Evolutionary conservation across 257 asterid species (phyloP).

Genomic region (Avicennia marina): DNA sequence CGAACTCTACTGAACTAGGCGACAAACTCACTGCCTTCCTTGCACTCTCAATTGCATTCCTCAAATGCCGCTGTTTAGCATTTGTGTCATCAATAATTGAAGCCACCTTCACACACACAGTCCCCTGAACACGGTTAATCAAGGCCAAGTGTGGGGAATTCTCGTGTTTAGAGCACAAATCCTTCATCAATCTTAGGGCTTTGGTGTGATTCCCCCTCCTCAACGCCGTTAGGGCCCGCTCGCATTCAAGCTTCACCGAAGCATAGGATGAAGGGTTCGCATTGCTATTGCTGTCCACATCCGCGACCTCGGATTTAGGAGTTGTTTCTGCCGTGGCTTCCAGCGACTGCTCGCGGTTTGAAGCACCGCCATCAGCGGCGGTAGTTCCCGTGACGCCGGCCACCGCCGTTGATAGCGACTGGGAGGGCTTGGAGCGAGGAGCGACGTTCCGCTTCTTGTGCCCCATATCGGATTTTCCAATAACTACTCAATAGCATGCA

Average conservation of each 20-base stretch:
- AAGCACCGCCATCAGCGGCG: slow-evolving; percentile 9
- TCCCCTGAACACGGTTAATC: slow-evolving; percentile 67
- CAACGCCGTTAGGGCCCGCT: slow-evolving; percentile 59
- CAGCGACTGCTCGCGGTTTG: too few relatives aligned
- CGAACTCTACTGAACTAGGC: slow-evolving; percentile 72
- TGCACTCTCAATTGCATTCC: slow-evolving; percentile 71
- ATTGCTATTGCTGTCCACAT: slow-evolving; percentile 9
- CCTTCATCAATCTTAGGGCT: slow-evolving; percentile 77
- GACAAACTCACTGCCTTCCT: slow-evolving; percentile 46
- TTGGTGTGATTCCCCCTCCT: slow-evolving; percentile 67
- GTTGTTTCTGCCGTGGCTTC: not conserved
- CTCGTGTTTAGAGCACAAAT: slow-evolving; percentile 52
- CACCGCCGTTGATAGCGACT: not conserved
- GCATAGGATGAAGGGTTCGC: slow-evolving; percentile 26
- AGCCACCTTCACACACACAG: slow-evolving; percentile 62
- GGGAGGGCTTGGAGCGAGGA: slow-evolving; percentile 30
- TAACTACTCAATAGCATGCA: slow-evolving; percentile 24
- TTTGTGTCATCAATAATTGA: slow-evolving; percentile 58
- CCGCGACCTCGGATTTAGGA: slow-evolving; percentile 18
- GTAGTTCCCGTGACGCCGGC: slow-evolving; percentile 16
- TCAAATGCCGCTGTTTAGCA: slow-evolving; percentile 59
- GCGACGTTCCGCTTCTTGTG: slow-evolving; percentile 35
- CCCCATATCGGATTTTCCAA: slow-evolving; percentile 27
- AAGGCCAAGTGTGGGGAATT: slow-evolving; percentile 50
- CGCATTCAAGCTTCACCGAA: slow-evolving; percentile 54